phyloP scores from a whole-genome alignment of 1,284 basidiomycete species.

The Austropuccinia psidii region DNA sequence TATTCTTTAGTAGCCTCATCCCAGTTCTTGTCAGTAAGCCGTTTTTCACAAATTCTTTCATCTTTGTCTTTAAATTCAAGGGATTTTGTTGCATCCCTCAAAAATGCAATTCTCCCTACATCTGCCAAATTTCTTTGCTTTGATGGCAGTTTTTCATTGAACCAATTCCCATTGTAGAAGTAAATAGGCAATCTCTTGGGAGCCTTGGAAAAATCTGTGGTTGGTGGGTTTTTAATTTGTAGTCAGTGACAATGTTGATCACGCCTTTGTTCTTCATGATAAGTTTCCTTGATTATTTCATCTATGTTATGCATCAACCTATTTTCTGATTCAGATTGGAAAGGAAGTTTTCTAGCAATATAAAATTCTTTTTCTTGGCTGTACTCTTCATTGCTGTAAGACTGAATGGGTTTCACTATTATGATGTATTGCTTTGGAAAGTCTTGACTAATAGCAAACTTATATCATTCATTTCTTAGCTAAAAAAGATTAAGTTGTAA shows the following conservation, averaged over 20 bases:
- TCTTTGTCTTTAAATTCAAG: background rate
- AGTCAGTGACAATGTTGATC: background rate
- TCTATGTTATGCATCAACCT: background rate
- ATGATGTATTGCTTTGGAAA: background rate
- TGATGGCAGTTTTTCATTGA: background rate
- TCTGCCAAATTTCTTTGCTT: background rate
- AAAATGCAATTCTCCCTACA: background rate
- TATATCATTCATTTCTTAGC: too few species aligned
- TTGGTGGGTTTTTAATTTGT: background rate
- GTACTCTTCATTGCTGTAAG: slow-evolving; percentile 9
- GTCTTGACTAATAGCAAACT: background rate
- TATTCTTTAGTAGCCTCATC: background rate
- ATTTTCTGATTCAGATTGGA: background rate
- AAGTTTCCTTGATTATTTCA: background rate
- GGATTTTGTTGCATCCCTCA: background rate
- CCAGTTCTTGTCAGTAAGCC: background rate
- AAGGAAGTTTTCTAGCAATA: background rate
- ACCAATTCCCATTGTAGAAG: slow-evolving; percentile 10
- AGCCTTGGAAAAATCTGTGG: background rate
- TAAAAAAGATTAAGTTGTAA: too few species aligned
- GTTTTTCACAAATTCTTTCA: background rate
- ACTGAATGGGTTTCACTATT: background rate
- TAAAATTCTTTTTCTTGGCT: background rate
- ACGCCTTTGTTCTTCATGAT: background rate
- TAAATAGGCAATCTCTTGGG: slow-evolving; percentile 8